These are phyloP conservation scores for Biscogniauxia mediterranea DNA, from an alignment of 2,329 filamentous ascomycete genomes.

Conservation along the genomic window DNA sequence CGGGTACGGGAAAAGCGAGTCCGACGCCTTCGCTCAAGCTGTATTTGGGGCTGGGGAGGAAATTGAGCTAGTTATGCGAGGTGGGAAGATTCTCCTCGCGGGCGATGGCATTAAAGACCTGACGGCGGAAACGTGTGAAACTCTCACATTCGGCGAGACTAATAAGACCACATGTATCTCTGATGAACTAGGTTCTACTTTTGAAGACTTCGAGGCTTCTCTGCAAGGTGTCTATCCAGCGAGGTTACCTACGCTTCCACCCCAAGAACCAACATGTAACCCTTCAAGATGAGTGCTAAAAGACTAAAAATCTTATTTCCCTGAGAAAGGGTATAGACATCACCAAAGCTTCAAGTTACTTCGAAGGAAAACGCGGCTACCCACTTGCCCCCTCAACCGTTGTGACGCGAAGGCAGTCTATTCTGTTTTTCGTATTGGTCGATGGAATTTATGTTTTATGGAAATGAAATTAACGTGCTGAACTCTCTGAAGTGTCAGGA, in stretches of 20 bases:
- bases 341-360: too few species aligned
- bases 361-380: too few species aligned
- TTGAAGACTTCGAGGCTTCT: slow-evolving; percentile 17
- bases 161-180: slow-evolving; percentile 23
- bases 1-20: background rate
- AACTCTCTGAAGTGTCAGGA: too few species aligned
- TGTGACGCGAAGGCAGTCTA: too few species aligned
- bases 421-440: too few species aligned
- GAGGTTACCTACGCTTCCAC: slow-evolving; percentile 39
- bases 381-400: too few species aligned
- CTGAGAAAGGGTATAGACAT: background rate
- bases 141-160: slow-evolving; percentile 14
- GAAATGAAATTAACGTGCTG: too few species aligned
- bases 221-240: slow-evolving; percentile 28
- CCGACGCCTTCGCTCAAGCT: slow-evolving; percentile 20
- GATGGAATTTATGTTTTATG: too few species aligned
- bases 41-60: slow-evolving; percentile 20
- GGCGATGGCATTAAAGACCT: slow-evolving; percentile 11
- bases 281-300: slow-evolving; percentile 14
- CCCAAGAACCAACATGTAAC: slow-evolving; percentile 32
- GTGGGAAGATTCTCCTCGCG: slow-evolving; percentile 24
- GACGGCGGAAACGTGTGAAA: slow-evolving; percentile 18
- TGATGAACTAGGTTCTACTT: slow-evolving; percentile 25
- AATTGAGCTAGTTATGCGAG: slow-evolving; percentile 30
- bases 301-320: background rate